These are phyloP conservation scores for Trichoderma reesei DNA, from an alignment of 495 filamentous ascomycete species.

Conservation along the genomic window DNA sequence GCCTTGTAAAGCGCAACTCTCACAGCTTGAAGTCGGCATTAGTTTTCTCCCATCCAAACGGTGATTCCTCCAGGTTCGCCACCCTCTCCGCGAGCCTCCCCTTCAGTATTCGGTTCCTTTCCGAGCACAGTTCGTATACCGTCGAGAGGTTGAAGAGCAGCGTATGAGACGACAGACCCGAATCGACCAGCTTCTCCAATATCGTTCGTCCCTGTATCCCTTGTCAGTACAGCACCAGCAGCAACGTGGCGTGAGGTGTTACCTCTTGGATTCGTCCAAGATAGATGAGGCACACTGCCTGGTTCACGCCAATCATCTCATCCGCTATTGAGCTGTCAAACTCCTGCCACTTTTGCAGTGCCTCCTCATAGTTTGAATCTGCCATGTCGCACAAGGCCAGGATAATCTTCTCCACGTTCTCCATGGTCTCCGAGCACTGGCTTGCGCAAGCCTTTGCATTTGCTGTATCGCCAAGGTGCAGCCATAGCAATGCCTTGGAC, in stretches of 20 bases:
- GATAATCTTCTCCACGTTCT: conserved; percentile 34
- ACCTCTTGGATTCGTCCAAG: conserved; percentile 67
- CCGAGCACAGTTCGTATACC: conserved; percentile 84
- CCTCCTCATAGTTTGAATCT: conserved; percentile 59
- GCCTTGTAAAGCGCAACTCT: conserved; percentile 11
- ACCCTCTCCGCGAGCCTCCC: conserved; percentile 56
- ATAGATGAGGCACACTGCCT: conserved; percentile 76
- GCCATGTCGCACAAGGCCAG: conserved; percentile 63
- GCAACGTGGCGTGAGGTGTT: neutral
- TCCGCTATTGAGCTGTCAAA: conserved; percentile 37
- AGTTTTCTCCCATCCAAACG: conserved; percentile 55
- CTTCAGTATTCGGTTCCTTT: conserved; percentile 61
- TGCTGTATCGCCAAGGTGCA: conserved; percentile 66
- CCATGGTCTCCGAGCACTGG: conserved; percentile 18
- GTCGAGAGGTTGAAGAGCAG: conserved; percentile 84
- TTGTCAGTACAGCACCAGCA: conserved; percentile 15
- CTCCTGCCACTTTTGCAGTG: conserved; percentile 52
- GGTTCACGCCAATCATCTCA: conserved; percentile 64
- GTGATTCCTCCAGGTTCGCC: conserved; percentile 38
- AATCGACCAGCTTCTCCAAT: conserved; percentile 53
- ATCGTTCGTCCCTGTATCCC: conserved; percentile 44
- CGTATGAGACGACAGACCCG: conserved; percentile 55
- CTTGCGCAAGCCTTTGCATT: conserved; percentile 48
- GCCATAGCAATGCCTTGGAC: conserved; percentile 53
- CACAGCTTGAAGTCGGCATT: conserved; percentile 73